Base-by-base conservation (phyloP, 2,329 filamentous ascomycete genomes). In the Mycosphaerella arachidis region DNA sequence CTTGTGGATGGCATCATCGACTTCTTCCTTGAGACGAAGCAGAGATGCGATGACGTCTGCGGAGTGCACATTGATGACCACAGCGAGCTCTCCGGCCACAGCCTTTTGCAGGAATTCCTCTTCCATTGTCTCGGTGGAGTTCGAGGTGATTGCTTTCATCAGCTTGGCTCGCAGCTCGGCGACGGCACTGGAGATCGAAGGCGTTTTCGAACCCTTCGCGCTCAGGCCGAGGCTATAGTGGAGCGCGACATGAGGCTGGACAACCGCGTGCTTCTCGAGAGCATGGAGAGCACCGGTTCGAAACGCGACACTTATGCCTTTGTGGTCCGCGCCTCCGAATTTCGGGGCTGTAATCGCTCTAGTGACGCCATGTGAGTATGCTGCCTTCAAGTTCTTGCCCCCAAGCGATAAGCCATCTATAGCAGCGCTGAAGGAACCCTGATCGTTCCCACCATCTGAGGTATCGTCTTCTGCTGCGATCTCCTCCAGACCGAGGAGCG, bases 1-100 rank as follows among this genome's bases (percentile, higher is more conserved):
- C 48, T 51, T 30, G 16, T 31, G 20, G 20, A 61, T 72, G 0
- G 73, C 74, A 0, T 70, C 64, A 53, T 88, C 85, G 8, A 88
- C 76, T 2, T 80, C 77, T 4, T 72, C 67, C 73, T 89, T 89
- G 63, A 88, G 74, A 27, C 77, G 76, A n/a, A 89, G 76, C 1
- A 85, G 71, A 0, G 84, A 74, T 2, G 84, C 82, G 61, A 88
- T 88, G 20, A 79, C 78, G 66, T 89, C 86, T 6, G 86, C 86
- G 61, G 82, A 86, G 67, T 88, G 82, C 10, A 82, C 82, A 0
- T 80, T 84, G 10, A 89, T 68, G 4, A 81, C 83, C 0, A 89
- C 77, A 0, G 85, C 79, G 1, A 82, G 67, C 2, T 80, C 73
- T 24, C 83, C 85, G 1, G 75, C 68, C 2, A 87, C 74, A 0